Evolutionary conservation across 441 rosid genomes (phyloP).

Genomic region (Geranium incanum): DNA sequence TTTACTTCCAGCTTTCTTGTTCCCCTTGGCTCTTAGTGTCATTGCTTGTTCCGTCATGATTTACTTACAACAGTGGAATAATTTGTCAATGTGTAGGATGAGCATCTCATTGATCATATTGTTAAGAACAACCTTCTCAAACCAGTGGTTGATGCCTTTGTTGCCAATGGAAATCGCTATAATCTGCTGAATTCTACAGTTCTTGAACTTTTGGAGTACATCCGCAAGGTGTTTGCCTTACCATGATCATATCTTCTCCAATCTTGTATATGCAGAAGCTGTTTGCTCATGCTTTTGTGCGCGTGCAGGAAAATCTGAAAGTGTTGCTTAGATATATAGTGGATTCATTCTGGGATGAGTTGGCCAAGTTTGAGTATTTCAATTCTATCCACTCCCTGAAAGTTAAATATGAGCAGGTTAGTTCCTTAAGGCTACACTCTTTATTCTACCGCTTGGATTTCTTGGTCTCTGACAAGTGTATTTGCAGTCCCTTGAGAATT

Average conservation of each 20-base stretch:
- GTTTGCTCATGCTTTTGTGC: conserved; percentile 19
- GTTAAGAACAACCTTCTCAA: conserved; percentile 79
- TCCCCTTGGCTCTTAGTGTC: neutral
- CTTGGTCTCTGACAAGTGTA: conserved; percentile 18
- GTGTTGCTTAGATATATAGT: conserved; percentile 64
- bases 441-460: conserved; percentile 1
- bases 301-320: conserved; percentile 71
- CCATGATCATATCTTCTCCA: conserved; percentile 12
- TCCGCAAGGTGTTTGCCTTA: conserved; percentile 62
- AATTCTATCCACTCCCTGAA: conserved; percentile 65
- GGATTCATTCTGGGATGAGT: conserved; percentile 80
- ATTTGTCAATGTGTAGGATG: conserved; percentile 60
- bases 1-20: neutral
- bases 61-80: conserved; percentile 7
- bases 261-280: conserved; percentile 12
- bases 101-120: conserved; percentile 63
- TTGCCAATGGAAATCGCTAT: conserved; percentile 80
- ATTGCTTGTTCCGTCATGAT: neutral
- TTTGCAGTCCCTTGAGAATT: conserved; percentile 72
- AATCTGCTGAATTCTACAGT: conserved; percentile 87
- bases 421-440: neutral
- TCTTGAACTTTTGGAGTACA: conserved; percentile 84
- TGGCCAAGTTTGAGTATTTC: conserved; percentile 69
- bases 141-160: conserved; percentile 80
- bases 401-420: conserved; percentile 93